phyloP scores from a whole-genome alignment of 2,329 filamentous ascomycete species.

The Ilyonectria mors-panacis region DNA sequence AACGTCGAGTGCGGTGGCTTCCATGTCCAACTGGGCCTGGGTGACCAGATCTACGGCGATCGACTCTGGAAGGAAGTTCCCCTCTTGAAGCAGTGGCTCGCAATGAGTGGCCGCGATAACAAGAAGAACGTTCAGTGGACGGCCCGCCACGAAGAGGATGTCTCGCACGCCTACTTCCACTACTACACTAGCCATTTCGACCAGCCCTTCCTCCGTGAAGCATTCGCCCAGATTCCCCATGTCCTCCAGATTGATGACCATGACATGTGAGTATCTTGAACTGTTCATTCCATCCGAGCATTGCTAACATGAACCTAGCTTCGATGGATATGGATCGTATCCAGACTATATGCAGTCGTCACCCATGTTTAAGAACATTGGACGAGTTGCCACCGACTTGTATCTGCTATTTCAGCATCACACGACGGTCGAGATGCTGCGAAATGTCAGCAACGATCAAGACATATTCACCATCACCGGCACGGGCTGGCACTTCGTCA shows the following conservation, averaged over 20 bases:
- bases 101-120: slow-evolving; percentile 92
- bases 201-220: slow-evolving; percentile 93
- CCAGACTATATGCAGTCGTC: slow-evolving; percentile 99
- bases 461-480: slow-evolving; percentile 98
- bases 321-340: slow-evolving; percentile 97
- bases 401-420: slow-evolving; percentile 99
- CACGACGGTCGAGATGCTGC: slow-evolving; percentile 92
- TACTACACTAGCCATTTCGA: slow-evolving; percentile 99
- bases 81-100: slow-evolving; percentile 93
- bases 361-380: slow-evolving; percentile 98
- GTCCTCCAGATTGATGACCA: slow-evolving; percentile 95
- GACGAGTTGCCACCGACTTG: slow-evolving; percentile 95
- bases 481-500: slow-evolving; percentile 99
- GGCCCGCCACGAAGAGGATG: slow-evolving; percentile 94
- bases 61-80: slow-evolving; percentile 97
- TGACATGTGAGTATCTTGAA: slow-evolving; percentile 83
- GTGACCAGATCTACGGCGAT: slow-evolving; percentile 96
- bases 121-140: slow-evolving; percentile 94
- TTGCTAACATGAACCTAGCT: slow-evolving; percentile 66
- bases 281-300: slow-evolving; percentile 3
- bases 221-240: slow-evolving; percentile 97
- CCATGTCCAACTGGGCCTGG: slow-evolving; percentile 91
- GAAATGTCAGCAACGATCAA: slow-evolving; percentile 87
- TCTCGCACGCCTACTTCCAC: slow-evolving; percentile 96
- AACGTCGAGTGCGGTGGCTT: slow-evolving; percentile 97